Evolutionary conservation across 371 early-diverging fungal species (phyloP), one percentile per base, ranked within the genome.

Genomic region (Funneliformis caledonium): DNA sequence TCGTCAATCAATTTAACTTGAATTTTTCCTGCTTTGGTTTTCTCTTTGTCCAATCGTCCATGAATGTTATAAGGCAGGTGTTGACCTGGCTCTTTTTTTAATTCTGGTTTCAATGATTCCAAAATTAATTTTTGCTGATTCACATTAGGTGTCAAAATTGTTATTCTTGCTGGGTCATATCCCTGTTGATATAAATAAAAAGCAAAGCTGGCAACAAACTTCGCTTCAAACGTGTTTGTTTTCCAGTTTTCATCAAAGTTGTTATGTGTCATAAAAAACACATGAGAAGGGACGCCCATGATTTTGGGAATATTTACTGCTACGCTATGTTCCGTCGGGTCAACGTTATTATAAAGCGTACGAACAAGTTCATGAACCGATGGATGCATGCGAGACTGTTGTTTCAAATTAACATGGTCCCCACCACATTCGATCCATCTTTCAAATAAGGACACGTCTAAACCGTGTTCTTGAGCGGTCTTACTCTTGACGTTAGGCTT

Each of bases 151-250:
- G 78, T 77, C 26, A 77, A 37, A 37, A 77, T 77, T 9, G 78
- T 77, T 12, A 65, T 77, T 2, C 26, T 47, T 42, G 65, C 43
- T 5, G 65, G 26, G 14, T 59, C 48, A 65, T 47, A 47, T 31
- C 52, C 37, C 65, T 77, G 78, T 45, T 77, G 78, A 47, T 26
- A 77, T 7, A 77, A 45, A 77, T 77, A 77, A 7, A 48, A 65
- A 19, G 78, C 78, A 42, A 77, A 77, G 12, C 16, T 26, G 2
- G 62, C 50, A 61, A 65, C 43, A 22, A 65, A 65, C 26, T 77
- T 9, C 4, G 78, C 78, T 48, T 77, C 78, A 42, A 48, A 77
- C 4, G 2, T 19, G 45, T 61, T 76, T n/a, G 14, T 45, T 4
- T 47, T 72, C 37, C n/a, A 33, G 9, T 33, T 33, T 42, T n/a